phyloP scores from a whole-genome alignment of 495 filamentous ascomycete species.

The Collariella sp. region DNA sequence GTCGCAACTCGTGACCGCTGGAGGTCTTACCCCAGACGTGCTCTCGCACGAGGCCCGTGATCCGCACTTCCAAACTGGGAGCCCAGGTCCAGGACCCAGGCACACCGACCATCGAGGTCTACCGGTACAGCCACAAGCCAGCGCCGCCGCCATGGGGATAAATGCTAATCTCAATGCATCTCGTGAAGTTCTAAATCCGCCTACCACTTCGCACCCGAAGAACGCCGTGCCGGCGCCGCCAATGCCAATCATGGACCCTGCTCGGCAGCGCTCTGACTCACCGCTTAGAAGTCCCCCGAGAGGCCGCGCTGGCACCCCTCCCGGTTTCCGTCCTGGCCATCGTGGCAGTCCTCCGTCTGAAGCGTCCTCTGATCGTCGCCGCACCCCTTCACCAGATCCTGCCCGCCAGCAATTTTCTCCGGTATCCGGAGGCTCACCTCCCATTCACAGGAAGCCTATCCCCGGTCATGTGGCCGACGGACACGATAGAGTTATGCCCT shows the following conservation, averaged over 20 bases:
- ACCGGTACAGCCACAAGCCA: constrained; percentile 40
- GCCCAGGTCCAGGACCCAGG: constrained; percentile 16
- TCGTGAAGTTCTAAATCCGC: constrained; percentile 41
- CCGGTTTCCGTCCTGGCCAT: constrained; percentile 6
- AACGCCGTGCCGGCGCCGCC: constrained; percentile 25
- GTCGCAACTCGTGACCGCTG: constrained; percentile 61
- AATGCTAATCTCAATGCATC: constrained; percentile 43
- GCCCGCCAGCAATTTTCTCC: constrained; percentile 20
- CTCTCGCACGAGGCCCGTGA: constrained; percentile 13
- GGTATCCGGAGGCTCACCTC: constrained; percentile 26
- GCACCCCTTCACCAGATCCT: constrained; percentile 30
- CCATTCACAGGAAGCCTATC: constrained; percentile 52
- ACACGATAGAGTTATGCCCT: constrained; percentile 17
- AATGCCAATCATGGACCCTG: constrained; percentile 26
- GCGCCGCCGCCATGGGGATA: constrained; percentile 36
- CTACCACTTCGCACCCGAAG: constrained; percentile 15
- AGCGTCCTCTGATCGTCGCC: constrained; percentile 24
- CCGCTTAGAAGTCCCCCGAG: constrained; percentile 17
- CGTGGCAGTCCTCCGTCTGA: constrained; percentile 8
- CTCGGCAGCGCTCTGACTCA: constrained; percentile 29
- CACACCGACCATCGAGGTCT: constrained; percentile 29
- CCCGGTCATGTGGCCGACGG: constrained; percentile 36
- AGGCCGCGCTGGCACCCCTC: constrained; percentile 3
- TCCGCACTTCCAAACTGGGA: constrained; percentile 23
- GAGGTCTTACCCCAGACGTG: constrained; percentile 33